Conservation (phyloP, 192 early-diverging fungal genomes). For the Phycomyces blakesleeanus region DNA sequence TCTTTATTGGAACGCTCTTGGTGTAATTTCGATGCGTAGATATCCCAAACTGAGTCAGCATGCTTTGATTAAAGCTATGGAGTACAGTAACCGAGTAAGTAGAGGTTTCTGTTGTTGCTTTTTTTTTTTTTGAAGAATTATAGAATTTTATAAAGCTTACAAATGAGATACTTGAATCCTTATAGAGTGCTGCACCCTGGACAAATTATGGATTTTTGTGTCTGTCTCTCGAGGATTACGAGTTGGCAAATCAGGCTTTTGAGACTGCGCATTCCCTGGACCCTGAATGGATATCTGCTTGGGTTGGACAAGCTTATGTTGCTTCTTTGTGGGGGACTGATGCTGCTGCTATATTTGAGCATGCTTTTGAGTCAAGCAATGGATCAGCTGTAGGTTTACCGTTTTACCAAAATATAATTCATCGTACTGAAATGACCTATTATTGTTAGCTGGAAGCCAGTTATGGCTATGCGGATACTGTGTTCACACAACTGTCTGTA, state of each 20-base stretch:
- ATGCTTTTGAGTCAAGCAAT: conserved; percentile 68
- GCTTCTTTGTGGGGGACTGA: conserved; percentile 58
- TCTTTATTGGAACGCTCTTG: conserved; percentile 70
- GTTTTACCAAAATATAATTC: background rate
- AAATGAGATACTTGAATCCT: too few relatives aligned
- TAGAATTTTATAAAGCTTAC: too few relatives aligned
- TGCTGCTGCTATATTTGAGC: conserved; percentile 68
- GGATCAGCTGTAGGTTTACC: conserved; percentile 40
- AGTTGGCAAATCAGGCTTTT: conserved; percentile 75
- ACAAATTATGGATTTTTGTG: conserved; percentile 82
- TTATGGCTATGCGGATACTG: conserved; percentile 48
- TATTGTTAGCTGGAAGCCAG: conserved; percentile 52
- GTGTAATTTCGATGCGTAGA: conserved; percentile 51
- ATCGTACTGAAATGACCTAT: background rate
- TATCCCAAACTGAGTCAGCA: conserved; percentile 72
- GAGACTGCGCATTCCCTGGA: conserved; percentile 66
- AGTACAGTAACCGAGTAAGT: conserved; percentile 62
- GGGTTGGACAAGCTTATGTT: conserved; percentile 86
- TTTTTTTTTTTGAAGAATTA: too few relatives aligned
- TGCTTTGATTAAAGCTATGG: conserved; percentile 76
- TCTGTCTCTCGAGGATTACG: conserved; percentile 63
- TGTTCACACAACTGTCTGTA: conserved; percentile 12
- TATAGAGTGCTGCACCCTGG: conserved; percentile 66
- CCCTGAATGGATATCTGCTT: conserved; percentile 71
- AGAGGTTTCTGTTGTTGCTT: too few relatives aligned